Percentiles rank a stretch among this genome's conserved stretches.
phyloP scores from a whole-genome alignment of 129 eudicot genomes.

The Arctium lappa region DNA sequence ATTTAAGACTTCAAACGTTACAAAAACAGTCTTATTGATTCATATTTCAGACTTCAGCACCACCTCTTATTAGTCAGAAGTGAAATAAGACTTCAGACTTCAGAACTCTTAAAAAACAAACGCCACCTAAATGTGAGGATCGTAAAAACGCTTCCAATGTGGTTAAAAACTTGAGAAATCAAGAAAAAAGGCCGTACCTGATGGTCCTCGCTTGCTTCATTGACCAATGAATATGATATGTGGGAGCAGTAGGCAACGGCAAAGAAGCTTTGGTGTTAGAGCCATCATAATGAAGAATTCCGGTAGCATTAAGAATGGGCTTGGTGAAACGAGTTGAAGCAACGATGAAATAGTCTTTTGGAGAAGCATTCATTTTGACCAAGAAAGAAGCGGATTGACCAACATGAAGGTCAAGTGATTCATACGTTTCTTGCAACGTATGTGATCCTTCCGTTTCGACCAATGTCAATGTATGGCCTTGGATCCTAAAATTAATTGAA shows the following conservation, averaged over 20 bases:
- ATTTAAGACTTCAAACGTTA: no score
- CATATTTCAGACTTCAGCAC: no score
- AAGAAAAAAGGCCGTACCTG: slow-evolving; percentile 44
- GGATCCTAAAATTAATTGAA: slow-evolving; percentile 72
- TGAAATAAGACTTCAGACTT: no score
- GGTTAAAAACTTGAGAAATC: background rate
- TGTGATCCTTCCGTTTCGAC: slow-evolving; percentile 85
- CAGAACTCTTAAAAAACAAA: no score
- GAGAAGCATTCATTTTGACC: slow-evolving; percentile 42
- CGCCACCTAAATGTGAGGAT: background rate
- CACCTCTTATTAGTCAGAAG: no score
- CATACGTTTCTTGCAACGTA: slow-evolving; percentile 56
- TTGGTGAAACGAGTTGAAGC: slow-evolving; percentile 76
- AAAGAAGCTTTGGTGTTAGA: slow-evolving; percentile 45
- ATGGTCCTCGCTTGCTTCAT: slow-evolving; percentile 88
- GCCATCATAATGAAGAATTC: slow-evolving; percentile 49
- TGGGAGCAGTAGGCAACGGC: slow-evolving; percentile 59
- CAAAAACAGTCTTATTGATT: no score
- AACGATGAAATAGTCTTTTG: slow-evolving; percentile 65
- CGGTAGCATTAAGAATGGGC: slow-evolving; percentile 49
- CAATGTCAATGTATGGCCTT: slow-evolving; percentile 50
- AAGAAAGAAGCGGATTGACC: slow-evolving; percentile 78
- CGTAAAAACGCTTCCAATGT: background rate
- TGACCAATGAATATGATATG: slow-evolving; percentile 75
- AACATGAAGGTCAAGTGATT: slow-evolving; percentile 77